These are phyloP conservation scores for Nicotiana tomentosiformis DNA, from an alignment of 257 asterid genomes.

Conservation along the genomic window DNA sequence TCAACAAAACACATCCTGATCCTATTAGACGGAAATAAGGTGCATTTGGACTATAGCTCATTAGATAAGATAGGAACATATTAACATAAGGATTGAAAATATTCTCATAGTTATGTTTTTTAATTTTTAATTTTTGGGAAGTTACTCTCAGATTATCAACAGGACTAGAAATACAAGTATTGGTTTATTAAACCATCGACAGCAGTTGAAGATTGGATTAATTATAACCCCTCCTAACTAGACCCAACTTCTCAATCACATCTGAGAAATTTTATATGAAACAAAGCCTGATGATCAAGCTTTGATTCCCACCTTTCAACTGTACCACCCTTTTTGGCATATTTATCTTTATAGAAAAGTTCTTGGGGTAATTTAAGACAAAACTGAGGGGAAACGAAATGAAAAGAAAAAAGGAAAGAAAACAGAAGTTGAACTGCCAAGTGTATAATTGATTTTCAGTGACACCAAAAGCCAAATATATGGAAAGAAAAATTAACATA, in stretches of 20 bases:
- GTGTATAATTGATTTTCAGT: not conserved
- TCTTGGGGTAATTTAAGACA: not conserved
- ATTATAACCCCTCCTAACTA: not conserved
- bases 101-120: too few species aligned
- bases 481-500: not conserved
- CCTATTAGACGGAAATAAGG: not conserved
- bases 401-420: not conserved
- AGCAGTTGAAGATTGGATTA: not conserved
- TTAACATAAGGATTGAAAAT: not conserved
- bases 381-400: not conserved
- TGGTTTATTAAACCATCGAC: not conserved
- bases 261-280: not conserved
- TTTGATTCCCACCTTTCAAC: not conserved
- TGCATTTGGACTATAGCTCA: not conserved
- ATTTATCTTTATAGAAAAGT: not conserved
- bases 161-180: not conserved
- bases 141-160: not conserved
- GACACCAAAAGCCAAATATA: not conserved
- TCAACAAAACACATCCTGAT: not conserved
- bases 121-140: too few species aligned
- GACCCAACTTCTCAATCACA: not conserved
- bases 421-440: not conserved
- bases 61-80: not conserved
- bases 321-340: not conserved
- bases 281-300: not conserved